Evolutionary conservation across 2,329 filamentous ascomycete genomes (phyloP).

Genomic region (Cladosporium sp.): DNA sequence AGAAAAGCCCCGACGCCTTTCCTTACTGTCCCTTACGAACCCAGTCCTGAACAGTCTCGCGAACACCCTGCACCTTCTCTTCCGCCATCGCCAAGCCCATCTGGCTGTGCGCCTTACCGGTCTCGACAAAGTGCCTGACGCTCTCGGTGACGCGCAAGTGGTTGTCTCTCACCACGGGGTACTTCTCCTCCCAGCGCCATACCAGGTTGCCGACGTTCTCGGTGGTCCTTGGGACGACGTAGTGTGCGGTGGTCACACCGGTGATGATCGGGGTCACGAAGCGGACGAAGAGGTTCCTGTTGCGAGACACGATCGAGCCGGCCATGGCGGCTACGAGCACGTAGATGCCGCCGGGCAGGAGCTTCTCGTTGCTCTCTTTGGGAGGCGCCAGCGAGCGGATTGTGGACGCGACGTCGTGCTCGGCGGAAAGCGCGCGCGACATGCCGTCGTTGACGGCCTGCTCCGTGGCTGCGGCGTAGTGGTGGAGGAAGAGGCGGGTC

Average conservation of each 20-base stretch:
- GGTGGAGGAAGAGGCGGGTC: slow-evolving; percentile 75
- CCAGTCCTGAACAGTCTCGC: slow-evolving; percentile 79
- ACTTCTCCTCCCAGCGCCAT: slow-evolving; percentile 90
- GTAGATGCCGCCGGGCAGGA: slow-evolving; percentile 87
- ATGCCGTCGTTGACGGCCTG: slow-evolving; percentile 77
- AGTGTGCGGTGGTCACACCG: slow-evolving; percentile 77
- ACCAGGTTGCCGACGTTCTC: slow-evolving; percentile 77
- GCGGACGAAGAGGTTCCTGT: slow-evolving; percentile 79
- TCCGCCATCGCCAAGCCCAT: slow-evolving; percentile 69
- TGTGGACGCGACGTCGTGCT: slow-evolving; percentile 85
- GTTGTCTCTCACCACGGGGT: slow-evolving; percentile 75
- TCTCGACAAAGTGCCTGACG: slow-evolving; percentile 64
- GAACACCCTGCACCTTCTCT: slow-evolving; percentile 70
- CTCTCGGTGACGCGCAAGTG: slow-evolving; percentile 69
- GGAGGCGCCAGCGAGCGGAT: slow-evolving; percentile 83
- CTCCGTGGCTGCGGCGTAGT: slow-evolving; percentile 68
- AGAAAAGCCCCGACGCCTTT: too few relatives aligned
- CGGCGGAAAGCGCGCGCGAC: slow-evolving; percentile 74
- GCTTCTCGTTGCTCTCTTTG: slow-evolving; percentile 76
- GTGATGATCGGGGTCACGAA: slow-evolving; percentile 71
- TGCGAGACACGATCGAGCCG: slow-evolving; percentile 82
- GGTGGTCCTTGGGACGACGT: slow-evolving; percentile 83
- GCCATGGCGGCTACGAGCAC: slow-evolving; percentile 93
- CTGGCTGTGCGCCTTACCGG: slow-evolving; percentile 68
- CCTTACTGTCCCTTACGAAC: slow-evolving; percentile 67